A percentile compares a stretch with the other conserved stretches of the same genome.
Evolutionary conservation across 179 eudicot species (phyloP).

Genomic region (Beta corolliflora): DNA sequence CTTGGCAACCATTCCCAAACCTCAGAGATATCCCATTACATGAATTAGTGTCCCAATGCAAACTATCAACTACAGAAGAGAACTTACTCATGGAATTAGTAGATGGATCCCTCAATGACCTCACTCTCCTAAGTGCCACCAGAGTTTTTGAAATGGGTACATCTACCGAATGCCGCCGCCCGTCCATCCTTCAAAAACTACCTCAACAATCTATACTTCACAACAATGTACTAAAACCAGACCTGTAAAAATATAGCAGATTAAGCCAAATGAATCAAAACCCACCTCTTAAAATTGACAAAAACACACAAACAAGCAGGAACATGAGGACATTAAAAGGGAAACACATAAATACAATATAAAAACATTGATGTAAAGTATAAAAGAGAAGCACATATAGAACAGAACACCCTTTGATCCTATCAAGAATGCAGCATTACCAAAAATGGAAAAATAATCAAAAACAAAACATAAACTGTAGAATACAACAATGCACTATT

Average conservation of each 20-base stretch:
- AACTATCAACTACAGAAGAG: conserved; percentile 55
- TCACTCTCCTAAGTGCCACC: conserved; percentile 86
- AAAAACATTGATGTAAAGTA: conserved; percentile 13
- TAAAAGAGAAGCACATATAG: neutral
- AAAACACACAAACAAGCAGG: neutral
- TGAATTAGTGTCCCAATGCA: conserved; percentile 86
- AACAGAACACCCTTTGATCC: conserved; percentile 14
- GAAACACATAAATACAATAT: neutral
- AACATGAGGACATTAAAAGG: neutral
- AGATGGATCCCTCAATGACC: conserved; percentile 93
- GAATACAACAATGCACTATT: conserved; percentile 20
- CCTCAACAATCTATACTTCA: neutral
- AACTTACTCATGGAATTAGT: conserved; percentile 80
- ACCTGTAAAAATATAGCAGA: conserved; percentile 11
- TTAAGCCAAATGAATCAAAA: conserved; percentile 19
- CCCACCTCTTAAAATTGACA: neutral
- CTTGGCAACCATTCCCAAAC: conserved; percentile 45
- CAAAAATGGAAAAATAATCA: conserved; percentile 24
- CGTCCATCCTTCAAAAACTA: conserved; percentile 56
- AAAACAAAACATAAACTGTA: conserved; percentile 18
- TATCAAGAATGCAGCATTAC: conserved; percentile 35
- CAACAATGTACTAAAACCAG: conserved; percentile 10
- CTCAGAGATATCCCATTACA: conserved; percentile 70
- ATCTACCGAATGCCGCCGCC: conserved; percentile 87
- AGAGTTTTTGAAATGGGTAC: conserved; percentile 79